Conservation (phyloP, 2,329 filamentous ascomycete species). For the Simplicillium aogashimaense region DNA sequence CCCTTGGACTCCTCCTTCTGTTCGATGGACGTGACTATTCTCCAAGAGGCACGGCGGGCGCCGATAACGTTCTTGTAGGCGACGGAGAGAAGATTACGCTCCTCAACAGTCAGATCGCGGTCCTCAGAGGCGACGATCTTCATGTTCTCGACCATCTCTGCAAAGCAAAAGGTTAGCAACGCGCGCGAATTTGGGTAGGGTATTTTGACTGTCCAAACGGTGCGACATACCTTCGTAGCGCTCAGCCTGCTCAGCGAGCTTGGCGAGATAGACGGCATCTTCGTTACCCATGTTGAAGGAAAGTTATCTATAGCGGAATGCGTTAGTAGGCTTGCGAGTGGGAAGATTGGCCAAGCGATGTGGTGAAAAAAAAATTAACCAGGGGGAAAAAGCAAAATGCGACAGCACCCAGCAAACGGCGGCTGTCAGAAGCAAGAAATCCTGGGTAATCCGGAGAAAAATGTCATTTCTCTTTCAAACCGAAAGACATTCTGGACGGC, state of each 20-base stretch:
- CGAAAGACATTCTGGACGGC: no score
- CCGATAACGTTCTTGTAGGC: constrained; percentile 99
- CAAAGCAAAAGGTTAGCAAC: constrained; percentile 14
- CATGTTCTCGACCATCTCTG: constrained; percentile 99
- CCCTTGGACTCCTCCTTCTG: constrained; percentile 99
- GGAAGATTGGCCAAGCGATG: constrained; percentile 14
- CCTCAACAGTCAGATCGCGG: constrained; percentile 78
- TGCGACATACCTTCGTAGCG: constrained; percentile 84
- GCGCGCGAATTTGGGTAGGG: constrained; percentile 1
- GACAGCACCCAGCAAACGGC: no score
- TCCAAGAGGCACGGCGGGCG: constrained; percentile 92
- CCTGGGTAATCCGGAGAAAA: no score
- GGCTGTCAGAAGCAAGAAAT: no score
- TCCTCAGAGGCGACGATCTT: constrained; percentile 91
- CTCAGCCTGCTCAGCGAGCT: constrained; percentile 99
- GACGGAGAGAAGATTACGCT: constrained; percentile 94
- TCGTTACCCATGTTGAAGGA: constrained; percentile 88
- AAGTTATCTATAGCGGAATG: constrained; percentile 4
- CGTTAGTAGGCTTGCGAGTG: constrained; percentile 12
- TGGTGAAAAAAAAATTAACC: constrained; percentile 7
- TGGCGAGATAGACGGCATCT: constrained; percentile 98
- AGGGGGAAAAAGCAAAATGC: no score
- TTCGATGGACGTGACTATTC: constrained; percentile 97
- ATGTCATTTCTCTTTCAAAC: no score
- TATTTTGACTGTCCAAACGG: not conserved